Conservation (phyloP, 176 grass and related monocot species). For the Oryza australiensis region DNA sequence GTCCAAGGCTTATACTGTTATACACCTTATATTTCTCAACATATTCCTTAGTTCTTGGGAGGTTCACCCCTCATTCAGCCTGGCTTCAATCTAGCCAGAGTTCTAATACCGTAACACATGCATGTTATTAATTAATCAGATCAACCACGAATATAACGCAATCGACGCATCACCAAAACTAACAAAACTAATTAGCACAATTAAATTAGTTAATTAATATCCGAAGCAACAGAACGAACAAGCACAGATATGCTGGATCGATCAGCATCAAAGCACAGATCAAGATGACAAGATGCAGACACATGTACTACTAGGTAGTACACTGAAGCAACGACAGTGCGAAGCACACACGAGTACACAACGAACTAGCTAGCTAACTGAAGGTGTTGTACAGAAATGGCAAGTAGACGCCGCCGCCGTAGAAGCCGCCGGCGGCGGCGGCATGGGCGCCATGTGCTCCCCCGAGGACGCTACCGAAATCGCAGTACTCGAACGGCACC, state of each 20-base stretch:
- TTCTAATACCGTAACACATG: too few species aligned
- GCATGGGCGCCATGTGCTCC: not conserved
- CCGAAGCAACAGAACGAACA: not conserved
- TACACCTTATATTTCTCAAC: too few species aligned
- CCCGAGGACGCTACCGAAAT: constrained; percentile 3
- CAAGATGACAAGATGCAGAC: not conserved
- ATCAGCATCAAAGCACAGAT: too few species aligned
- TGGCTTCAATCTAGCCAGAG: too few species aligned
- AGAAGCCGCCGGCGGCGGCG: not conserved
- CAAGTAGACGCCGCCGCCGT: constrained; percentile 34
- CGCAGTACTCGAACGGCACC: constrained; percentile 44
- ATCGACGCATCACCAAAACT: not conserved
- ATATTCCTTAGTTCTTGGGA: too few species aligned
- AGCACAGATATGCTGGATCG: not conserved
- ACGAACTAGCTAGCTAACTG: not conserved
- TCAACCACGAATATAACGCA: not conserved
- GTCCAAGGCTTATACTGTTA: too few species aligned
- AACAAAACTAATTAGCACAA: not conserved
- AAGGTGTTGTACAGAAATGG: constrained; percentile 37
- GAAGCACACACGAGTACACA: not conserved
- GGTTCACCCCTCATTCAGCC: too few species aligned
- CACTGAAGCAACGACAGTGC: not conserved
- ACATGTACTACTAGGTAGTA: not conserved
- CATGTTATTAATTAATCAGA: not conserved
- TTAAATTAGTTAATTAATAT: not conserved